phyloP scores from a whole-genome alignment of 2,329 filamentous ascomycete species.

The Colletotrichum gloeosporioides region DNA sequence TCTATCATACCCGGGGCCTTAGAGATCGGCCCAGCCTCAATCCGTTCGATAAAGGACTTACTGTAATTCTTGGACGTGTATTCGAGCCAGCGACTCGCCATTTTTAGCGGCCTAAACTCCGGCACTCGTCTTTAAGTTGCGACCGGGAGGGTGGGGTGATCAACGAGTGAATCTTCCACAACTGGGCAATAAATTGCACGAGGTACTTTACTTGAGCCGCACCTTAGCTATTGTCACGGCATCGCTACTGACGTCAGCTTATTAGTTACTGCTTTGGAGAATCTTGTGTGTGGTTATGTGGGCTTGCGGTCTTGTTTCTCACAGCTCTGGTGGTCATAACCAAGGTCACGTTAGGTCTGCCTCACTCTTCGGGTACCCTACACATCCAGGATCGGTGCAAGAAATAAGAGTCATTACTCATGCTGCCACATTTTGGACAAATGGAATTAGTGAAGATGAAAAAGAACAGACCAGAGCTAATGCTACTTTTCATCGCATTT shows the following conservation, averaged over 20 bases:
- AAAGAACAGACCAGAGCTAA: too few relatives aligned
- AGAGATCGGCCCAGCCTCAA: not conserved
- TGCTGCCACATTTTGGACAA: too few relatives aligned
- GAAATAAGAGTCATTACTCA: accelerated
- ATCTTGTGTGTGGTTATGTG: not conserved
- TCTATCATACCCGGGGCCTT: accelerated
- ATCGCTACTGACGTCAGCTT: not conserved
- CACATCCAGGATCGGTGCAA: not conserved
- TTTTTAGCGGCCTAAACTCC: not conserved
- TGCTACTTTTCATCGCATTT: too few relatives aligned
- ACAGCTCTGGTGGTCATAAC: not conserved
- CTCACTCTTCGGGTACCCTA: too few relatives aligned
- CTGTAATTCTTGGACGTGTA: accelerated
- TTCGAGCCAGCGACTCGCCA: accelerated
- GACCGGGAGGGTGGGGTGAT: not conserved
- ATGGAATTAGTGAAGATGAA: too few relatives aligned
- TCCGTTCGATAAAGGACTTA: not conserved
- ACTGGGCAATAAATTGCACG: not conserved
- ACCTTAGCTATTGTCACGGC: accelerated
- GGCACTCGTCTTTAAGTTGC: accelerated
- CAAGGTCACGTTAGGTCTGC: accelerated
- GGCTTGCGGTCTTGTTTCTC: not conserved
- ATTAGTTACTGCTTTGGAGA: not conserved
- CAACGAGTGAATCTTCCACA: not conserved
- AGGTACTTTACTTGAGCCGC: not conserved